A percentile compares a stretch with the other conserved stretches of the same genome.
These are phyloP conservation scores for Saccharomycopsis fermentans DNA, from an alignment of 805 yeast species.

Conservation along the genomic window DNA sequence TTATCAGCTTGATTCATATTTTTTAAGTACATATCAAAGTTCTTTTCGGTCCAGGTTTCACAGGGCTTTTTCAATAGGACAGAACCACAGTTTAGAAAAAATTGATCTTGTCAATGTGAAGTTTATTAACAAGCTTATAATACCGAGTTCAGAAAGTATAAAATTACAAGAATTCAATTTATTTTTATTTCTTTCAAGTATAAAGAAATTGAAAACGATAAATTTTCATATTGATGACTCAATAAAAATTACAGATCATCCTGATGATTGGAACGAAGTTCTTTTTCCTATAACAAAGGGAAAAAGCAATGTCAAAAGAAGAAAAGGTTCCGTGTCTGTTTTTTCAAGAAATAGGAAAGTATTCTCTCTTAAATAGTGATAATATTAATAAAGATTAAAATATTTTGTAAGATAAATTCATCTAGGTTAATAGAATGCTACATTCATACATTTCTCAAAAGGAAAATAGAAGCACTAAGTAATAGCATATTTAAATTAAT, in stretches of 20 bases:
- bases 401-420: not conserved
- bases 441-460: not conserved
- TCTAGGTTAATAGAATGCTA: not conserved
- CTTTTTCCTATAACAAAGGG: not conserved
- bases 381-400: not conserved
- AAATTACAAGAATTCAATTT: not conserved
- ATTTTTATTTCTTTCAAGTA: not conserved
- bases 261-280: constrained; percentile 68
- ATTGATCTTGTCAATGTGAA: not conserved
- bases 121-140: not conserved
- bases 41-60: not conserved
- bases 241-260: constrained; percentile 81
- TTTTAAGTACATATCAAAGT: not conserved
- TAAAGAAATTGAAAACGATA: not conserved
- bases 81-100: not conserved
- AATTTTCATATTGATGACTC: constrained; percentile 55
- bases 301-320: not conserved
- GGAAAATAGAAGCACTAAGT: not conserved
- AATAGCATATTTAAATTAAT: not conserved
- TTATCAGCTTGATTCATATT: not conserved
- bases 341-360: not conserved
- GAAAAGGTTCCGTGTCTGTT: not conserved
- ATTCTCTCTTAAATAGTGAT: not conserved
- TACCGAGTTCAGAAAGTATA: not conserved
- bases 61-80: not conserved